phyloP scores from a whole-genome alignment of 306 rosid species.

The Gillenia trifoliata region DNA sequence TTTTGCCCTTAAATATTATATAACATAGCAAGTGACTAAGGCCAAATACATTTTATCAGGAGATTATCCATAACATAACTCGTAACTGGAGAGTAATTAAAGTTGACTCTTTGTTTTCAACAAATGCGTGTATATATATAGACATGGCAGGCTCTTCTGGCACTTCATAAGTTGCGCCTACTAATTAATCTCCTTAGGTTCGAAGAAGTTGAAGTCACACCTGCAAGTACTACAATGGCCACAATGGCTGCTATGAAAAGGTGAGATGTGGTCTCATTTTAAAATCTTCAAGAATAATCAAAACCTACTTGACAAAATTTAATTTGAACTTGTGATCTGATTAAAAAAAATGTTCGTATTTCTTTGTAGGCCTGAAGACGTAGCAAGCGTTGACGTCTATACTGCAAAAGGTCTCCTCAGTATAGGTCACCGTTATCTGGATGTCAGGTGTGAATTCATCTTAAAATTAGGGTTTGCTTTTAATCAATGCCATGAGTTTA shows the following conservation, averaged over 20 bases:
- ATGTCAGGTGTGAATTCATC: conserved; percentile 30
- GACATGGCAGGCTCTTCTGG: neutral
- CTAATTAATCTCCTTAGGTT: neutral
- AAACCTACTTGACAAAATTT: neutral
- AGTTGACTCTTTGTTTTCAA: neutral
- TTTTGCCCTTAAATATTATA: neutral
- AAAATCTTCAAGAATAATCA: neutral
- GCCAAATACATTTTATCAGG: neutral
- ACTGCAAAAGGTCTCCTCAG: conserved; percentile 36
- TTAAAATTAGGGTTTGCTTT: no score
- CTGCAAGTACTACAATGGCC: no score
- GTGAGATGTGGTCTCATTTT: conserved; percentile 3
- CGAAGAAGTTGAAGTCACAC: neutral
- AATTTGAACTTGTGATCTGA: neutral
- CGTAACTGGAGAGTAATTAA: neutral
- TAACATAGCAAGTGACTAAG: neutral
- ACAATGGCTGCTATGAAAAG: conserved; percentile 21
- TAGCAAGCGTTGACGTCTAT: conserved; percentile 31
- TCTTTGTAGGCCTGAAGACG: conserved; percentile 34
- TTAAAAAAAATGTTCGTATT: neutral
- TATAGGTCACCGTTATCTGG: conserved; percentile 29
- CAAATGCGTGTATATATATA: neutral
- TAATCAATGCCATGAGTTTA: no score
- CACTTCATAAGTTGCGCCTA: no score
- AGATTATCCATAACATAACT: neutral